phyloP scores from a whole-genome alignment of 2,329 filamentous ascomycete genomes.

The Coniochaeta sp. region DNA sequence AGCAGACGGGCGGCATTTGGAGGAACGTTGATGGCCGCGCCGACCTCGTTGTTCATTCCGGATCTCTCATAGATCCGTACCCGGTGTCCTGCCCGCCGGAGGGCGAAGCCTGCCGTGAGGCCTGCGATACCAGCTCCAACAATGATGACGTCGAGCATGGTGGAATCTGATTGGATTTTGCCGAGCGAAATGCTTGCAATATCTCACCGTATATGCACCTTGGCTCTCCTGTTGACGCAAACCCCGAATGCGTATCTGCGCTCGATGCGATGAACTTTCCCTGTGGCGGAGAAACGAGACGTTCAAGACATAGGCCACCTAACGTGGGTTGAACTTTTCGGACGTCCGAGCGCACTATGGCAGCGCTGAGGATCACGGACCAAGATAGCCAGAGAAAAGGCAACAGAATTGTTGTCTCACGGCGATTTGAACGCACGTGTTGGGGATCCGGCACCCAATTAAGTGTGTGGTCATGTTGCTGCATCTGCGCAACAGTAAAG shows the following conservation, averaged over 20 bases:
- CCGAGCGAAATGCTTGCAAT: too few species aligned
- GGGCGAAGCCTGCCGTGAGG: conserved; percentile 22
- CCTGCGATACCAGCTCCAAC: conserved; percentile 30
- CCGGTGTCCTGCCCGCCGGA: conserved; percentile 24
- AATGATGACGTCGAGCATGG: conserved; percentile 18
- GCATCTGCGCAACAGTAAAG: background rate
- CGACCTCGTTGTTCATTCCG: conserved; percentile 25
- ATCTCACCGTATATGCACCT: too few species aligned
- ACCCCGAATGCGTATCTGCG: background rate
- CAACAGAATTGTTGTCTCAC: too few species aligned
- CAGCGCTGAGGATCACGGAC: background rate
- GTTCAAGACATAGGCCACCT: background rate
- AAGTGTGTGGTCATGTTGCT: background rate
- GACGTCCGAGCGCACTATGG: background rate
- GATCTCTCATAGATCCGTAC: conserved; percentile 27
- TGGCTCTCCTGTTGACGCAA: too few species aligned
- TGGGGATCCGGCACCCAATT: background rate
- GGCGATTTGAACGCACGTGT: background rate
- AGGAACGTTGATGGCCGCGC: conserved; percentile 28
- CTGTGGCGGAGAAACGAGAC: background rate
- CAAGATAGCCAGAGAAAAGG: too few species aligned
- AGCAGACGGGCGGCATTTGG: conserved; percentile 29
- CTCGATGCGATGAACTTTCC: background rate
- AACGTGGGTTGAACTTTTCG: background rate
- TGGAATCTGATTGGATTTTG: too few species aligned